phyloP scores from a whole-genome alignment of 192 early-diverging fungal genomes.

The Dimargaris xerosporica region DNA sequence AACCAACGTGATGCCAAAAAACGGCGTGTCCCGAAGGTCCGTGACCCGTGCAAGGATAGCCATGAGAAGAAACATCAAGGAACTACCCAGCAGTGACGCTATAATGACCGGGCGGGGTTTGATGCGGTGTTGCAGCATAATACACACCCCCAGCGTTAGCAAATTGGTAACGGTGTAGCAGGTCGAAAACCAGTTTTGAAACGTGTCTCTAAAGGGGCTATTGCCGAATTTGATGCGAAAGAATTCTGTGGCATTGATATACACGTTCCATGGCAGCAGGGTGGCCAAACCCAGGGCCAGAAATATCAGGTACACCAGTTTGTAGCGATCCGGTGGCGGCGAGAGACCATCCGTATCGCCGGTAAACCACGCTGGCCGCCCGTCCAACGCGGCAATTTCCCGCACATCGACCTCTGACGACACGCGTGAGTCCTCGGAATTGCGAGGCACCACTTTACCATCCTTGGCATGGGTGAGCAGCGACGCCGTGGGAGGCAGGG shows the following conservation, averaged over 20 bases:
- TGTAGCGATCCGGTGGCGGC: slow-evolving; percentile 28
- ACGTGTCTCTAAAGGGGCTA: slow-evolving; percentile 39
- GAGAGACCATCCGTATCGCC: background rate
- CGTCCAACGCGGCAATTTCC: background rate
- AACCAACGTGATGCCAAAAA: slow-evolving; percentile 44
- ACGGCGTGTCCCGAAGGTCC: slow-evolving; percentile 27
- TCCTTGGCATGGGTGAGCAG: background rate
- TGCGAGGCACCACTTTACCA: background rate
- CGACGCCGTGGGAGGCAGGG: background rate
- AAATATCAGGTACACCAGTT: slow-evolving; percentile 44
- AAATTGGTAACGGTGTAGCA: slow-evolving; percentile 46
- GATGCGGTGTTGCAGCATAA: slow-evolving; percentile 23
- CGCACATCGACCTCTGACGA: background rate
- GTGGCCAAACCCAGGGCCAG: slow-evolving; percentile 60
- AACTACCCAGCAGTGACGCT: slow-evolving; percentile 34
- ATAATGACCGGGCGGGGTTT: slow-evolving; percentile 26
- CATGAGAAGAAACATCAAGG: slow-evolving; percentile 32
- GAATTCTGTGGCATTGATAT: slow-evolving; percentile 65
- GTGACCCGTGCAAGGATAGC: slow-evolving; percentile 30
- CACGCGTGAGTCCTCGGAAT: background rate
- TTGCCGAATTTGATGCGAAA: slow-evolving; percentile 45
- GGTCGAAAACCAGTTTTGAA: slow-evolving; percentile 65
- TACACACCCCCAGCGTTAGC: slow-evolving; percentile 31
- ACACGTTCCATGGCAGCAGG: slow-evolving; percentile 68
- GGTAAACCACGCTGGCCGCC: background rate